phyloP scores from a whole-genome alignment of 129 eudicot genomes.

The Pulicaria dysenterica region DNA sequence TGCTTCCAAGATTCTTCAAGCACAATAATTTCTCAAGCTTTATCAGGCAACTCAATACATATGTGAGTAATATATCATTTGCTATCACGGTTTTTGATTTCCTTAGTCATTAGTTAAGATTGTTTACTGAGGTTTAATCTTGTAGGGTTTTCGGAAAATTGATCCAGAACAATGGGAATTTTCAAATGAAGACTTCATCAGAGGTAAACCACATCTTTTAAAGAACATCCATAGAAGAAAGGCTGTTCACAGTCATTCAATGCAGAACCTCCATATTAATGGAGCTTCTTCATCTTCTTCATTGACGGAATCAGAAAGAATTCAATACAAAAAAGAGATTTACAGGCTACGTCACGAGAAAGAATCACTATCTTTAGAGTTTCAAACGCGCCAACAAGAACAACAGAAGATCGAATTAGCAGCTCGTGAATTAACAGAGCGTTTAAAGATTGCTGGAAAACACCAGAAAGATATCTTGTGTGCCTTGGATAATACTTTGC shows the following conservation, averaged over 20 bases:
- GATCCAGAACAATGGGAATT: slow-evolving; percentile 97
- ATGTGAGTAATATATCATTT: slow-evolving; percentile 22
- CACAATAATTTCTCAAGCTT: slow-evolving; percentile 46
- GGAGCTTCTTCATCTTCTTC: slow-evolving; percentile 50
- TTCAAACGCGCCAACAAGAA: slow-evolving; percentile 53
- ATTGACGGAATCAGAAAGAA: slow-evolving; percentile 59
- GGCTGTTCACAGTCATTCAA: slow-evolving; percentile 77
- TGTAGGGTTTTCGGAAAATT: slow-evolving; percentile 79
- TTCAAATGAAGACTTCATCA: slow-evolving; percentile 75
- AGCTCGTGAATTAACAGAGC: slow-evolving; percentile 46
- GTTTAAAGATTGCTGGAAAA: slow-evolving; percentile 42
- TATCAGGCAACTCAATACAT: slow-evolving; percentile 41
- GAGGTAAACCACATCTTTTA: slow-evolving; percentile 68
- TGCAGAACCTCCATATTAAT: slow-evolving; percentile 40
- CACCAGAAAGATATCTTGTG: slow-evolving; percentile 46
- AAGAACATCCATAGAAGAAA: slow-evolving; percentile 78
- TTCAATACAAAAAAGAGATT: slow-evolving; percentile 57
- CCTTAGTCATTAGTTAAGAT: background rate
- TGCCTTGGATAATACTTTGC: slow-evolving; percentile 40
- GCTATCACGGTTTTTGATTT: background rate
- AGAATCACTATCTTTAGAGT: slow-evolving; percentile 45
- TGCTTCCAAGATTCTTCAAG: slow-evolving; percentile 45
- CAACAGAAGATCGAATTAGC: slow-evolving; percentile 46
- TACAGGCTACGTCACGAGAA: slow-evolving; percentile 53
- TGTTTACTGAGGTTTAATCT: background rate